Base-by-base conservation (phyloP, 2,329 filamentous ascomycete species). In the Apiospora arundinis region DNA sequence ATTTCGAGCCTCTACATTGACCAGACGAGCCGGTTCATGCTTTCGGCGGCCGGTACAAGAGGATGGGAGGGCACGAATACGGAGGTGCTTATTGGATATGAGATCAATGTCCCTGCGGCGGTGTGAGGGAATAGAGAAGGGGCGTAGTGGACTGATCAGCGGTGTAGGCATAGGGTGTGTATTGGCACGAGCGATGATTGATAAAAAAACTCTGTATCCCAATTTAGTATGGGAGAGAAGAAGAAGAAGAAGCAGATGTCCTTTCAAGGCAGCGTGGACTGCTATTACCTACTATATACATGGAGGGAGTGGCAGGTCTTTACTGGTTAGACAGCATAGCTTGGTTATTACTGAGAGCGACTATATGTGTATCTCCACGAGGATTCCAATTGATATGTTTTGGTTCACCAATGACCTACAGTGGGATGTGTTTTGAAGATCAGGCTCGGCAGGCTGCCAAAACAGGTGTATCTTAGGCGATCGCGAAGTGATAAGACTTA, bases 11-110 rank as follows among this genome's bases (percentile, higher is more conserved):
- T 98, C 12, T 96, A 95, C 78, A 87, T 98, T 66, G 96, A 99
- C 80, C 93, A 93, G 5, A 93, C 94, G 0, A 95, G 94, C 79
- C 88, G 91, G 23, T 98, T 95, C 79, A 95, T 99, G 92, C 89
- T 99, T 45, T 95, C 93, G 1, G 93, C 94, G 0, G 95, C 94
- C 5, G 96, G 96, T 0, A 98, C 96, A 73, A 86, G 96, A 73
- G 96, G 96, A 0, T 99, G 96, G 96, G 96, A 98, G 81, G 96
- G 96, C 1, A 91, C 89, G 25, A 92, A 89, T 46, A 98, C 96
- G 0, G 96, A 99, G 83, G 94, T 96, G 0, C 81, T 99, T 72
- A 90, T 99, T 70, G 96, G 96, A 21, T 99, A 99, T 81, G 96
- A 99, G 83, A 97, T 99, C 28, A 69, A 69, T 23, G 67, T 69